Conservation (phyloP, 176 grass and related monocot genomes). For the Saccharum spontaneum region DNA sequence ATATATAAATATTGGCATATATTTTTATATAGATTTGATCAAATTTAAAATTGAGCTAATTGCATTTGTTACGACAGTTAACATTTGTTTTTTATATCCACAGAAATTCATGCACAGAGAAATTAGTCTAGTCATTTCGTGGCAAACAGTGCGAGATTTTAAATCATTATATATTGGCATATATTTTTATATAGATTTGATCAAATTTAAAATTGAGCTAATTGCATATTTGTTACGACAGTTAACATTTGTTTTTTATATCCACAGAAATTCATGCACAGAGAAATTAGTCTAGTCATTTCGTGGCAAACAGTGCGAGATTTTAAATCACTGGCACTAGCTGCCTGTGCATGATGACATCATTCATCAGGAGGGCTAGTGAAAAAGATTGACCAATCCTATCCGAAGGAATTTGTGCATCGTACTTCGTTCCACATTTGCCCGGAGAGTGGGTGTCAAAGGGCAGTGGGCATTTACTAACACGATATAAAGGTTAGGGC, state of each 20-base stretch:
- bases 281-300: conserved; percentile 19
- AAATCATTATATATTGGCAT: not conserved
- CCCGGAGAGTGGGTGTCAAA: not conserved
- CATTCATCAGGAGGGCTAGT: conserved; percentile 12
- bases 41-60: too few relatives aligned
- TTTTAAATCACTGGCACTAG: conserved; percentile 1
- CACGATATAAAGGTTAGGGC: not conserved
- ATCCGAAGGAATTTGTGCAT: not conserved
- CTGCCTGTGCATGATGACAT: conserved; percentile 37
- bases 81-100: not conserved
- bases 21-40: too few relatives aligned
- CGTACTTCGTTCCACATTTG: not conserved
- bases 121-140: conserved; percentile 27
- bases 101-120: not conserved
- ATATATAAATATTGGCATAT: too few relatives aligned
- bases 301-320: not conserved
- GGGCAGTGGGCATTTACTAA: not conserved
- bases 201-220: too few relatives aligned
- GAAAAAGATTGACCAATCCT: conserved; percentile 15
- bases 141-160: not conserved
- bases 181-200: too few relatives aligned
- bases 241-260: not conserved
- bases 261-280: not conserved
- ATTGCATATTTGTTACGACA: not conserved
- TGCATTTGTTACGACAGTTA: not conserved